Evolutionary conservation across 2,329 filamentous ascomycete species (phyloP).

Genomic region (Pseudogymnoascus sp.): DNA sequence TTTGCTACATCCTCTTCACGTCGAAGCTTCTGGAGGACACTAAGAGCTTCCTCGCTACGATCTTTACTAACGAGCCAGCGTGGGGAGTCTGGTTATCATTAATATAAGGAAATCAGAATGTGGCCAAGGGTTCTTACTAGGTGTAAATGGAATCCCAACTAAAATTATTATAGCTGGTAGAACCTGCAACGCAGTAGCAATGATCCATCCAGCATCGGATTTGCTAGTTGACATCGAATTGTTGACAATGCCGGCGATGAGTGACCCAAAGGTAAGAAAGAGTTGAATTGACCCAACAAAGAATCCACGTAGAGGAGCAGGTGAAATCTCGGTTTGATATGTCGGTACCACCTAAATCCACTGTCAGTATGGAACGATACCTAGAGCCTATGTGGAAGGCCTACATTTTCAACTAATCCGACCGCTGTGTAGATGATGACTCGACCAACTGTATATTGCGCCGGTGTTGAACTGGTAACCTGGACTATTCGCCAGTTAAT

Average conservation of each 20-base stretch:
- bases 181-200: slow-evolving; percentile 15
- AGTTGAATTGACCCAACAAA: neutral
- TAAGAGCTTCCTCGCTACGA: slow-evolving; percentile 36
- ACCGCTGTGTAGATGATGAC: neutral
- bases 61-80: slow-evolving; percentile 44
- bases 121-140: neutral
- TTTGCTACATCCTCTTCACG: slow-evolving; percentile 14
- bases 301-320: neutral
- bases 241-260: neutral
- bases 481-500: neutral
- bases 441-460: neutral
- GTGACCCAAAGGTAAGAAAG: neutral
- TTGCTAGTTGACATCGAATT: neutral
- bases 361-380: neutral
- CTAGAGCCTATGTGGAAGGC: neutral
- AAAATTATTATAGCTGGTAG: slow-evolving; percentile 13
- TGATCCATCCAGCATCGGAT: slow-evolving; percentile 14
- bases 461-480: neutral
- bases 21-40: slow-evolving; percentile 38
- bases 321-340: neutral
- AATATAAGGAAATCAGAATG: neutral
- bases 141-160: slow-evolving; percentile 7
- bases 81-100: slow-evolving; percentile 37
- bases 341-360: neutral
- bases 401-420: neutral